Evolutionary conservation across 2,329 filamentous ascomycete genomes (phyloP).

Genomic region (Fusarium phyllophilum): DNA sequence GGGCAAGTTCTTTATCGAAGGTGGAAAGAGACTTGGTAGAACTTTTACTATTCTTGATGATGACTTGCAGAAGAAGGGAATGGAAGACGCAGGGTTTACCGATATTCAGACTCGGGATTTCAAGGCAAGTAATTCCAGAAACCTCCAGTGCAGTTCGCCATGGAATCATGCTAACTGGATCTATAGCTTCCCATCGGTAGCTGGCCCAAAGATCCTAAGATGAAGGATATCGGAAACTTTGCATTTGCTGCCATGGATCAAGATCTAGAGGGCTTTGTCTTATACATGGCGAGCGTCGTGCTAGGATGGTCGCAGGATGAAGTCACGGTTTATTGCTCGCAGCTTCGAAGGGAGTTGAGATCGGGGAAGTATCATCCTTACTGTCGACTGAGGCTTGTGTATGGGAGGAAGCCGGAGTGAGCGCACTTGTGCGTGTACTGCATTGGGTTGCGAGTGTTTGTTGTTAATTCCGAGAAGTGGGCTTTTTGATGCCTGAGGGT

Average conservation of each 20-base stretch:
- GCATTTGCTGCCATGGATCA: slow-evolving; percentile 8
- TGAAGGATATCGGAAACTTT: background rate
- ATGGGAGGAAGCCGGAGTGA: slow-evolving; percentile 14
- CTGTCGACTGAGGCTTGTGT: slow-evolving; percentile 12
- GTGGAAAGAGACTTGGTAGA: background rate
- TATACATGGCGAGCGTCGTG: slow-evolving; percentile 10
- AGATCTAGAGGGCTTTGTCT: background rate
- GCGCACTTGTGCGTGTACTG: background rate
- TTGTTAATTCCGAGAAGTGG: background rate
- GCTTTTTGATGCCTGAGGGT: background rate
- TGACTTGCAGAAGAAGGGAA: background rate
- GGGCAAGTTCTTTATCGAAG: slow-evolving; percentile 4
- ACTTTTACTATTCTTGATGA: background rate
- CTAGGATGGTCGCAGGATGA: slow-evolving; percentile 21
- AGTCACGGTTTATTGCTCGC: slow-evolving; percentile 19
- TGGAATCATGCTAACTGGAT: no score
- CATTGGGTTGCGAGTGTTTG: background rate
- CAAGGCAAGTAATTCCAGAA: background rate
- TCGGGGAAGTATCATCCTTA: slow-evolving; percentile 6
- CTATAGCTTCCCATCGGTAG: background rate
- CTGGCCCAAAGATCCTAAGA: background rate
- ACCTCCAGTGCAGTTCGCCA: fast-evolving
- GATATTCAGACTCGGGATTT: slow-evolving; percentile 1
- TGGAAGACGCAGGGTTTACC: background rate
- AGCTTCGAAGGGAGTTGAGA: slow-evolving; percentile 14